These are phyloP conservation scores for Plasmopara muralis DNA, from an alignment of 352 stramenopile genomes.

Conservation along the genomic window DNA sequence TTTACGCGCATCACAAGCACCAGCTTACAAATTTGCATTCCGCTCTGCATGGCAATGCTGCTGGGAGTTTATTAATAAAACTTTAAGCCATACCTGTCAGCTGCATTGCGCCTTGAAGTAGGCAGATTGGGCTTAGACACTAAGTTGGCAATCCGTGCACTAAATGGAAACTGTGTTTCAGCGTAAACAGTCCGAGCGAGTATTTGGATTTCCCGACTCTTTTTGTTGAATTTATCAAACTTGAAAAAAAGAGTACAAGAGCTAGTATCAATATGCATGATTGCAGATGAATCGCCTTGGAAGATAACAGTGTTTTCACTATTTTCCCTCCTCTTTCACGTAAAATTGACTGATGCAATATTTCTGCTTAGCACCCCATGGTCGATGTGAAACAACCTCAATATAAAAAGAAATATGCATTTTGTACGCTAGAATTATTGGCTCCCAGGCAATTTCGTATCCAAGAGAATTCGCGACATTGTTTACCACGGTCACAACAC, in stretches of 20 bases:
- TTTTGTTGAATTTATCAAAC: constrained; percentile 20
- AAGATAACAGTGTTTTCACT: constrained; percentile 10
- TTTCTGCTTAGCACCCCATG: constrained; percentile 14
- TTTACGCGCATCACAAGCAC: constrained; percentile 22
- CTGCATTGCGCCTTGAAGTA: constrained; percentile 14
- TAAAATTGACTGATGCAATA: constrained; percentile 27
- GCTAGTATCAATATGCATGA: constrained; percentile 3
- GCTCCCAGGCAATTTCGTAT: constrained; percentile 15
- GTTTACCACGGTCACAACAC: constrained; percentile 9
- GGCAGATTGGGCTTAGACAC: constrained; percentile 11
- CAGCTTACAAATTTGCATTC: constrained; percentile 10
- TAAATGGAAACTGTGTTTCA: constrained; percentile 15
- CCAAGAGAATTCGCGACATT: constrained; percentile 13
- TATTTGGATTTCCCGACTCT: constrained; percentile 19
- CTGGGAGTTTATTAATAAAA: constrained; percentile 13
- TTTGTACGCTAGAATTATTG: constrained; percentile 3
- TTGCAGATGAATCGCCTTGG: constrained; percentile 24
- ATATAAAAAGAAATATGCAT: constrained; percentile 20
- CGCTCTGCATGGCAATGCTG: constrained; percentile 7
- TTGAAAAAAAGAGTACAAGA: constrained; percentile 12
- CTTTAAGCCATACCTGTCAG: constrained; percentile 2
- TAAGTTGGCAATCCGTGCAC: constrained; percentile 15
- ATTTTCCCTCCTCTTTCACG: constrained; percentile 9
- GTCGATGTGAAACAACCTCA: constrained; percentile 24
- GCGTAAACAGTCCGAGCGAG: constrained; percentile 19